A percentile compares a stretch with the other conserved stretches of the same genome.
phyloP scores from a whole-genome alignment of 2,329 filamentous ascomycete genomes.

The Botrytis elliptica region DNA sequence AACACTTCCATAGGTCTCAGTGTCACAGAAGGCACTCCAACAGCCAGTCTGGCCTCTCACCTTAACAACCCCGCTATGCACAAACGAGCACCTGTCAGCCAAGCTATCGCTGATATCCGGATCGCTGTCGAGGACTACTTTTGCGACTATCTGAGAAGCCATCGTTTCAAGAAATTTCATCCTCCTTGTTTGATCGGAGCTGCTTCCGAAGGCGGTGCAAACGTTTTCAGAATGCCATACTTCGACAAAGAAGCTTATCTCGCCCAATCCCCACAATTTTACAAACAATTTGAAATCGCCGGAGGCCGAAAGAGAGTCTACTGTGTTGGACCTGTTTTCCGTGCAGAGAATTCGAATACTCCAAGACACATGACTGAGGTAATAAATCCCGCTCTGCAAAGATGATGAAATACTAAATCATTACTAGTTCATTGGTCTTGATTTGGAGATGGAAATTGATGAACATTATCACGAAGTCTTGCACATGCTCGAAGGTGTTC shows the following conservation, averaged over 20 bases:
- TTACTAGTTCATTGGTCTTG: conserved; percentile 72
- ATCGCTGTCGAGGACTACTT: conserved; percentile 58
- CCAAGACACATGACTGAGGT: conserved; percentile 80
- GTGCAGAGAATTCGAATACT: conserved; percentile 84
- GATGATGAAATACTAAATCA: conserved; percentile 8
- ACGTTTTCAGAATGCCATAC: conserved; percentile 88
- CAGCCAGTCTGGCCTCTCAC: conserved; percentile 55
- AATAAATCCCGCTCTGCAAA: conserved; percentile 20
- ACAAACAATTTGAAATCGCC: conserved; percentile 85
- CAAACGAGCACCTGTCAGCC: conserved; percentile 85
- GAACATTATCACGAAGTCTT: conserved; percentile 75
- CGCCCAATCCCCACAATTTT: conserved; percentile 80
- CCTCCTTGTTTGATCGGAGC: conserved; percentile 87
- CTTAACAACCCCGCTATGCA: conserved; percentile 93
- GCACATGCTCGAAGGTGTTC: conserved; percentile 68
- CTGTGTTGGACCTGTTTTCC: conserved; percentile 77
- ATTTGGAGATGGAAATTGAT: conserved; percentile 87
- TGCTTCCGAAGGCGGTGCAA: conserved; percentile 87
- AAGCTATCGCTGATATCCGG: conserved; percentile 66
- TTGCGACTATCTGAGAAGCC: conserved; percentile 72
- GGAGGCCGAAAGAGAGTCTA: conserved; percentile 75
- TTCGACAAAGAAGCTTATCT: conserved; percentile 81
- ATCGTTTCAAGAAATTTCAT: conserved; percentile 80
- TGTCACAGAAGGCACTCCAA: conserved; percentile 56
- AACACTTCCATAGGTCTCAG: conserved; percentile 38